Evolutionary conservation across 2,329 filamentous ascomycete genomes (phyloP).

Genomic region (Colletotrichum aenigma): DNA sequence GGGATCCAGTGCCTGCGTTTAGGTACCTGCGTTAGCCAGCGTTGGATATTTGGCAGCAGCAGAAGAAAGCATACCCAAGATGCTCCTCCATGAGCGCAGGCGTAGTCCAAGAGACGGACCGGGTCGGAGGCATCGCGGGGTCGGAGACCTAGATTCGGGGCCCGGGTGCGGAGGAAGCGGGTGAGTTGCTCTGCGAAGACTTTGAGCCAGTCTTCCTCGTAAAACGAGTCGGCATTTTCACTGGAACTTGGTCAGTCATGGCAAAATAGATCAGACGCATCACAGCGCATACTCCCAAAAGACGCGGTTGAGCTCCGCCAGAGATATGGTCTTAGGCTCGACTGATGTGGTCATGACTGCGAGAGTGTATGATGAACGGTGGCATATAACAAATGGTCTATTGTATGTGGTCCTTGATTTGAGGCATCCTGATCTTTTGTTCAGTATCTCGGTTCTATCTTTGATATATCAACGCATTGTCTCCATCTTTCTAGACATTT

Average conservation of each 20-base stretch:
- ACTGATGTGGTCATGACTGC: background rate
- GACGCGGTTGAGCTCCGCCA: conserved; percentile 15
- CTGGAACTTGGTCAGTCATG: background rate
- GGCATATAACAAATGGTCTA: background rate
- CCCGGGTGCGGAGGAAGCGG: conserved; percentile 15
- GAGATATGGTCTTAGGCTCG: background rate
- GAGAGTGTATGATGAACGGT: background rate
- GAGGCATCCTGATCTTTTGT: background rate
- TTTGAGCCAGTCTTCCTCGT: conserved; percentile 21
- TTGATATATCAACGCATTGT: background rate
- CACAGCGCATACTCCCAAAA: conserved; percentile 17
- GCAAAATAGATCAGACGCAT: background rate
- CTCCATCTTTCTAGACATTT: background rate
- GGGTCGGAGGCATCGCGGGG: background rate
- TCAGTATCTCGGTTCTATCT: background rate
- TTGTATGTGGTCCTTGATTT: background rate
- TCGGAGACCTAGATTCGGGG: conserved; percentile 1
- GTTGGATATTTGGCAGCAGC: background rate
- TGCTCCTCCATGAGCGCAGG: conserved; percentile 21
- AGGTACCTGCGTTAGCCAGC: background rate
- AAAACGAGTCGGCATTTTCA: conserved; percentile 6
- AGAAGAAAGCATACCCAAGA: conserved; percentile 9
- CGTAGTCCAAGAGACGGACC: conserved; percentile 22
- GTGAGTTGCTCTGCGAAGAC: conserved; percentile 8
- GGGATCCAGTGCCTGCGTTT: conserved; percentile 38